Evolutionary conservation across 1,284 basidiomycete species (phyloP), one percentile per base, ranked within the genome.

Genomic region (Tilletia horrida): DNA sequence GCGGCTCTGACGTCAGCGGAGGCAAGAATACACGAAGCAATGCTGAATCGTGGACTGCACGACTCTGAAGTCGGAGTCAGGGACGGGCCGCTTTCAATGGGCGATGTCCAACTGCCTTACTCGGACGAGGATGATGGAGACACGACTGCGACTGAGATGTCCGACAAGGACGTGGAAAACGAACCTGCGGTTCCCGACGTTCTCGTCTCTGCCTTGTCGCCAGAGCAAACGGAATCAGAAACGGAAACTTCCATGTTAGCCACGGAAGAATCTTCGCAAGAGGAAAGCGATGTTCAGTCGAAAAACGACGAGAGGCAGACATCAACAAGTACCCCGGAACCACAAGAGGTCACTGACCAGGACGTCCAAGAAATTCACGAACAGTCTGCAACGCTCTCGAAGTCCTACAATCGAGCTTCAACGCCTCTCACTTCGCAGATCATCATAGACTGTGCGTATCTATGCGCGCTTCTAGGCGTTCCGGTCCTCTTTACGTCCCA

Each of bases 401-500:
- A 72, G 29, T 69, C 74, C n/a, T 80, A 80, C 65, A 44, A 67
- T 16, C 70, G 73, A 14, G 68, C 71, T 25, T 71, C 77, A 16
- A 62, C 67, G 16, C 70, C 76, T 0, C 71, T 77, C 25, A 66
- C 70, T 0, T 62, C 71, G 2, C 64, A 66, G 0, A 73, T 77
- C 50, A 80, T 75, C 57, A 44, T 66, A 27, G 69, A 76, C 62
- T 73, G 72, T 62, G 76, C 78, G 14, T 55, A 70, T 23, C 74
- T 81, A 2, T 78, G 73, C 27, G 64, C 70, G 2, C 66, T 75
- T 44, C 68, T 80, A 67, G 61, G 67, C 7, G 74, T 78, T 0
- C 78, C 80, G 1, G 75, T 78, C 13, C 72, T 81, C 21, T 76
- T 76, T 72, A 78, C 79, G 1, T 77, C 79, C 40, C 72, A 76